Evolutionary conservation across 2,329 filamentous ascomycete species (phyloP), one percentile per base, ranked within the genome.

Genomic region (Fusarium penzigii): DNA sequence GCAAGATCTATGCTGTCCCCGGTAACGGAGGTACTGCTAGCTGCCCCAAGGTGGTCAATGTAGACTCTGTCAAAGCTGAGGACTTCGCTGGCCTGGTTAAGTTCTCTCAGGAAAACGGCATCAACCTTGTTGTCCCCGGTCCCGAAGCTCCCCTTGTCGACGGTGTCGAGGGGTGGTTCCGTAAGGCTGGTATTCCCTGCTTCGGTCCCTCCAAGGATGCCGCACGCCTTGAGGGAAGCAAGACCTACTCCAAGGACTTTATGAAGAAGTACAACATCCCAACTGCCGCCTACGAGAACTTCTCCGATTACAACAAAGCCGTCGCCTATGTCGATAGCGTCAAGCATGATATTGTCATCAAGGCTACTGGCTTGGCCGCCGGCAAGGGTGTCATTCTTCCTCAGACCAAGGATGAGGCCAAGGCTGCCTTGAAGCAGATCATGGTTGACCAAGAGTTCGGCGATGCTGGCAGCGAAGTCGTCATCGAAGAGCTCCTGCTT

Each of bases 201-300:
- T 97, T 97, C 68, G 94, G 93, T 2, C 94, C 94, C 6, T 89
- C 86, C 51, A 86, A 89, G 74, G 84, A 85, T 44, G 93, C 94
- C 17, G 92, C 94, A 16, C 83, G 84, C 42, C 90, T 99, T 82
- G 94, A 99, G 74, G 94, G 94, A 54, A 95, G 90, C 76, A 99
- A 99, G 79, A 90, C 93, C 11, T 97, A 95, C 72, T 92, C 90
- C 56, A 99, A 99, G 71, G 92, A 97, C 72, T 97, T 97, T 69
- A 99, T 97, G 94, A 87, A 89, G 72, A 86, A 87, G 60, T 85
- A 96, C 75, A 82, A 82, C 65, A 96, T 99, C 64, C 92, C 93
- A 38, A 97, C 94, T 1, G 94, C 94, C 14, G 85, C 83, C 39
- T 97, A 96, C 75, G 84, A 88, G 71, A 97, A 95, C 76, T 97